Evolutionary conservation across 306 rosid genomes (phyloP), one percentile per base, ranked within the genome.

Genomic region (Parietaria judaica): DNA sequence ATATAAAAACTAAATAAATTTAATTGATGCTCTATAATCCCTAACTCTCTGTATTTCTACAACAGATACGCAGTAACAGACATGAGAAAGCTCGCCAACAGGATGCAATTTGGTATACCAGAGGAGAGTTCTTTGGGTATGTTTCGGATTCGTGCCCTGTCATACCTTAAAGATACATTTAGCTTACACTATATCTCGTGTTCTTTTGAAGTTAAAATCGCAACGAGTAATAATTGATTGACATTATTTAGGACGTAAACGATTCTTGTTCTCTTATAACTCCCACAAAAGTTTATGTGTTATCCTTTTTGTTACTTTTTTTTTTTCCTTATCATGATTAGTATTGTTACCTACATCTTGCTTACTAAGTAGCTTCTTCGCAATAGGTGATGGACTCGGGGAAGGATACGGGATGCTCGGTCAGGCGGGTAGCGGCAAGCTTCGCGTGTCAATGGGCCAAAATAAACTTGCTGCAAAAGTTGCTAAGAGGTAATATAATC

Each of bases 361-460:
- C 63, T 56, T 66, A 63, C 55, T 57, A 4, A 79, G 55, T 51
- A 68, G 67, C 65, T 41, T 58, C 64, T 73, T 41, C 17, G 44
- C 66, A 36, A 63, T 74, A 92, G 99, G 99, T 56, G 99, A 86
- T 72, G 96, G 99, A 67, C 80, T 92, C 12, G 98, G 96, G 64
- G 99, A 88, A 76, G 96, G 99, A 56, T 86, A 92, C 63, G 96
- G 99, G 75, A 92, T 92, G 99, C 96, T 88, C 58, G 96, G 97
- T 76, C 97, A 87, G 84, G 96, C 97, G 48, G 97, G 97, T 54
- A 87, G 95, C 73, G 96, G 97, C 80, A 91, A 83, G 91, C 87
- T 91, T 63, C 95, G 97, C 14, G 97, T 91, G 14, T 87, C 96
- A 14, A 52, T 66, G 57, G 95, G 85, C 81, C 96, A 69, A 79